A percentile compares a stretch with the other conserved stretches of the same genome.
Conservation (phyloP, 2,329 filamentous ascomycete species). For the Cercospora beticola region DNA sequence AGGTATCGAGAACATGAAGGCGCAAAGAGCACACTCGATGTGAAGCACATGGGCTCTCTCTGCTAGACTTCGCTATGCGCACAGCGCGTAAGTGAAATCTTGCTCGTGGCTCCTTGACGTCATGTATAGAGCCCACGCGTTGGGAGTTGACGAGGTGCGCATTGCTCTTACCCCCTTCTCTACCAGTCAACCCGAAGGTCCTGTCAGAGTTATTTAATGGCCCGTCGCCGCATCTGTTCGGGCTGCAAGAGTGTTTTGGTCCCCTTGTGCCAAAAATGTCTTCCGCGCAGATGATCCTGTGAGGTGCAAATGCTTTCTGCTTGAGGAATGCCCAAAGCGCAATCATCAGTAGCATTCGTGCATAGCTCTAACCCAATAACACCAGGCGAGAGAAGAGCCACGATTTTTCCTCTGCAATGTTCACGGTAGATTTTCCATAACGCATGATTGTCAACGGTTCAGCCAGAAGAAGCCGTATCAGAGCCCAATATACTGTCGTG, state of each 20-base stretch:
- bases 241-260: neutral
- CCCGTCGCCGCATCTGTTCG: neutral
- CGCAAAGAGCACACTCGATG: neutral
- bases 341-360: neutral
- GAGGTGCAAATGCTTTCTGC: neutral
- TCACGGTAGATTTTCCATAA: neutral
- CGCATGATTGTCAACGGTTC: neutral
- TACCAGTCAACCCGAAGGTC: neutral
- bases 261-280: neutral
- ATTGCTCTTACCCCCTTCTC: neutral
- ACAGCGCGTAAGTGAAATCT: neutral
- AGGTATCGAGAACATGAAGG: neutral
- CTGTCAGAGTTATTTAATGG: neutral
- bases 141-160: neutral
- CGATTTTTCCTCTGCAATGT: neutral
- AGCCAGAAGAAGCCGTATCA: neutral
- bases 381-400: neutral
- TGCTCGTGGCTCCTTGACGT: neutral
- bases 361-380: neutral
- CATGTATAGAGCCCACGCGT: neutral
- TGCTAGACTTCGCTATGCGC: neutral
- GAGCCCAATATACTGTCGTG: neutral
- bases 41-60: neutral
- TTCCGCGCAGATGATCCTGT: neutral
- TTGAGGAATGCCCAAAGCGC: neutral